Evolutionary conservation across 345 rosid species (phyloP), one percentile per base, ranked within the genome.

Genomic region (Citrus australasica): DNA sequence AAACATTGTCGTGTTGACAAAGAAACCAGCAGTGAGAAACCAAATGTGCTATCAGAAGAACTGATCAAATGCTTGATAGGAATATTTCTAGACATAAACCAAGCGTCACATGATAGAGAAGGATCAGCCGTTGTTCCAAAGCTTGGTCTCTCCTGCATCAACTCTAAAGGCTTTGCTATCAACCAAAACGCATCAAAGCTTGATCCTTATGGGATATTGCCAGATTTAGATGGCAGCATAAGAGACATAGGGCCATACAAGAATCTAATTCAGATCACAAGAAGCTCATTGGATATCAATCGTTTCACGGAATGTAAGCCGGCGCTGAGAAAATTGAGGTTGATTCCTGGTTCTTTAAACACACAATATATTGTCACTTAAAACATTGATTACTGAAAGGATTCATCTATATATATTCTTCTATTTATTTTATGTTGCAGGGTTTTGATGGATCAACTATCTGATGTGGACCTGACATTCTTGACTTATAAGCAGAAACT

Each of bases 401-500:
- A 33, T 1, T 11, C 10, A 53, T 40, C 73, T 46, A 24, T 7
- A 27, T 67, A 14, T 71, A 32, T 72, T 42, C 62, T 40, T 79
- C 64, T 53, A 19, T 70, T n/a, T 21, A 22, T 7, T 21, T 46
- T 75, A n/a, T 59, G 64, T 85, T 79, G 42, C 90, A 94, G 98
- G 87, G 87, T 55, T 77, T 77, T 94, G 87, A 75, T 92, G 90
- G 79, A 82, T 58, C 89, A 85, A 81, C 71, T 94, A 76, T 84
- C 93, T 59, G 87, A 81, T 62, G 93, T 88, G 14, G 95, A 93
- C 76, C 83, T 93, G 82, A 84, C 89, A 76, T 89, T 87, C 86
- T 82, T 93, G 87, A 89, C 92, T 75, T 88, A 93, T 83, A 93
- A 93, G 91, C 97, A 94, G 88, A 94, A 93, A 90, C 87, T 94